These are phyloP conservation scores for Arthrobotrys iridis DNA, from an alignment of 2,329 filamentous ascomycete genomes.

Conservation along the genomic window DNA sequence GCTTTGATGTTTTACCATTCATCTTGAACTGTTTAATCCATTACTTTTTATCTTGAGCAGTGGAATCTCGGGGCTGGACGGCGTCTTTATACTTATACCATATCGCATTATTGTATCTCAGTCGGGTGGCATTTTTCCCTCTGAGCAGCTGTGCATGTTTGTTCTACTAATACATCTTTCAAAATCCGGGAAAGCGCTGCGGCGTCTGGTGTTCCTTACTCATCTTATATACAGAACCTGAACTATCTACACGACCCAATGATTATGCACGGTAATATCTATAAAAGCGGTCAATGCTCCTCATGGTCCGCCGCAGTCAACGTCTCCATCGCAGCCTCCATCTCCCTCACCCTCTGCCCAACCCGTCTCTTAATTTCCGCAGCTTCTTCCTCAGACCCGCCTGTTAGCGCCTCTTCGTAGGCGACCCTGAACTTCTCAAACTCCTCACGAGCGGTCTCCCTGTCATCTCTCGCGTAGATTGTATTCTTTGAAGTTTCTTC, in stretches of 20 bases:
- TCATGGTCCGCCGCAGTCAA: slow-evolving; percentile 67
- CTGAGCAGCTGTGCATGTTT: neutral
- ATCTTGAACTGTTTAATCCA: neutral
- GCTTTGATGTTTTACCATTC: neutral
- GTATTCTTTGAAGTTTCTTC: slow-evolving; percentile 65
- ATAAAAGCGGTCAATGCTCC: slow-evolving; percentile 60
- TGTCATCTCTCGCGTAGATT: slow-evolving; percentile 68
- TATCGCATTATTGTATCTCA: neutral
- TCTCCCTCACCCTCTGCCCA: slow-evolving; percentile 66
- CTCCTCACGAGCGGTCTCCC: slow-evolving; percentile 67
- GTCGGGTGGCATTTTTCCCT: neutral
- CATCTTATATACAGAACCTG: neutral
- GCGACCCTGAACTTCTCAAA: slow-evolving; percentile 65
- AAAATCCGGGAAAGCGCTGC: too few relatives aligned
- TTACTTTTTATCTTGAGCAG: neutral
- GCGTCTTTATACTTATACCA: neutral
- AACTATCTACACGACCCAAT: neutral
- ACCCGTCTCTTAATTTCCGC: slow-evolving; percentile 67
- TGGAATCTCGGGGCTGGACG: neutral
- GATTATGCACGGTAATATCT: neutral
- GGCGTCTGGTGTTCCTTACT: neutral
- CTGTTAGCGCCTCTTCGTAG: slow-evolving; percentile 63
- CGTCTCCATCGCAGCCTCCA: slow-evolving; percentile 66
- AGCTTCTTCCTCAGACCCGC: slow-evolving; percentile 62
- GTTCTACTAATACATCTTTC: neutral